Percentiles rank a stretch among this genome's conserved stretches.
phyloP scores from a whole-genome alignment of 2,329 filamentous ascomycete species.

The Davidsoniella eucalypti region DNA sequence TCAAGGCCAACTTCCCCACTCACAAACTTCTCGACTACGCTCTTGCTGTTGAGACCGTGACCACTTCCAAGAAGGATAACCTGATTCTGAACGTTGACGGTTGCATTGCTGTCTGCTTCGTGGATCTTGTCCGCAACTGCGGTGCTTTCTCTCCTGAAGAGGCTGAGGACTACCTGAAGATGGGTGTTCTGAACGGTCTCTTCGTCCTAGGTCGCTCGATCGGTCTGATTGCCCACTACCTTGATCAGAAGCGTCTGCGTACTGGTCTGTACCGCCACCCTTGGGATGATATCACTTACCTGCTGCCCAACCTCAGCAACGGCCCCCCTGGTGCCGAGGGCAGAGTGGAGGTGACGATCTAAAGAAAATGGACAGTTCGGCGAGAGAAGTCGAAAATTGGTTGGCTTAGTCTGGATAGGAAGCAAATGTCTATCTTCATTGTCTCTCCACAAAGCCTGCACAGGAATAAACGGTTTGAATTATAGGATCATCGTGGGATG shows the following conservation, averaged over 20 bases:
- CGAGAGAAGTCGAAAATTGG: too few species aligned
- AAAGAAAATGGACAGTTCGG: constrained; percentile 17
- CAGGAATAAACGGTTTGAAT: too few species aligned
- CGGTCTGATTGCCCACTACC: constrained; percentile 97
- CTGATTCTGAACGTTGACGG: constrained; percentile 98
- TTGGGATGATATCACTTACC: constrained; percentile 96
- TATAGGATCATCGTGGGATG: neutral
- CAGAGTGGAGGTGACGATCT: constrained; percentile 78
- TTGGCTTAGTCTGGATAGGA: too few species aligned
- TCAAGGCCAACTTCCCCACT: constrained; percentile 90
- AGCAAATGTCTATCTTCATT: too few species aligned
- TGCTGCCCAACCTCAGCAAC: constrained; percentile 62
- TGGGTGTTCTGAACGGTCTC: constrained; percentile 98
- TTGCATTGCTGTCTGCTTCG: constrained; percentile 96
- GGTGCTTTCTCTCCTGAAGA: constrained; percentile 93
- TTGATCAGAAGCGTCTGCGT: constrained; percentile 98
- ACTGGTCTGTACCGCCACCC: constrained; percentile 98
- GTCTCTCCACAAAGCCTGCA: too few species aligned
- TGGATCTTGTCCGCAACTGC: constrained; percentile 93
- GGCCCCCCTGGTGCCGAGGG: constrained; percentile 61
- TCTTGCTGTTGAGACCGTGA: constrained; percentile 92
- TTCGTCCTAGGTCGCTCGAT: constrained; percentile 96
- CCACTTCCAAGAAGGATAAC: constrained; percentile 99
- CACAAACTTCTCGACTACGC: constrained; percentile 99
- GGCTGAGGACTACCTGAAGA: constrained; percentile 95